Base-by-base conservation (phyloP, 805 yeast genomes). In the Alloascoidea africana region DNA sequence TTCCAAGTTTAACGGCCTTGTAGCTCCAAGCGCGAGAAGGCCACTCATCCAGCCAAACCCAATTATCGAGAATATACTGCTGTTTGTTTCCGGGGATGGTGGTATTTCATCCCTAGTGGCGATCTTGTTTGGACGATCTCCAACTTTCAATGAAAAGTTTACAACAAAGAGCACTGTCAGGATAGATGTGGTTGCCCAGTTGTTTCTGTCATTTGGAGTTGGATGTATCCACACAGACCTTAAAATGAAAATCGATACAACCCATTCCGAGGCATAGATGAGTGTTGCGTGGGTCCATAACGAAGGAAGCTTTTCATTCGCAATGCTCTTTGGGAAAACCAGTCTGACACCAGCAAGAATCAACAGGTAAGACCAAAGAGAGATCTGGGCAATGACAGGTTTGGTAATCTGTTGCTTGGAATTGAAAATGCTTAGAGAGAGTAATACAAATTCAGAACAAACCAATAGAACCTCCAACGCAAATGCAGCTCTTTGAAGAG, bases 1-100 rank as follows among this genome's bases (percentile, higher is more conserved):
- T 3, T 63, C 62, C 46, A 63, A 55, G 17, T 65, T 59, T 47
- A 91, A 60, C 1, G 79, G 62, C 3, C 56, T 53, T 42, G 63
- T 60, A 52, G 70, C 78, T 3, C 95, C 82, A 34, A 63, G 52
- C 68, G 76, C 68, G 18, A 87, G 66, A 65, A 87, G 65, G 6
- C 66, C 62, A 50, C 79, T 73, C 33, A 85, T 59, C 94, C 94
- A 91, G 17, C 76, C 60, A 63, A 81, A 91, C 2, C 83, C 62
- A 43, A 76, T 56, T 39, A 76, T 67, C 3, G 72, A 54, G 42
- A 81, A 66, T 36, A 91, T 54, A 16, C 79, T 65, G 4, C 86
- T 60, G 2, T 64, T 60, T 18, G 76, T 71, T 57, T 89, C 97
- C 0, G 82, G 77, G 2, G 95, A 82, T 5, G 96, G 89, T 2